Evolutionary conservation across 2,329 filamentous ascomycete species (phyloP), one percentile per base, ranked within the genome.

Genomic region (Colletotrichum musae): DNA sequence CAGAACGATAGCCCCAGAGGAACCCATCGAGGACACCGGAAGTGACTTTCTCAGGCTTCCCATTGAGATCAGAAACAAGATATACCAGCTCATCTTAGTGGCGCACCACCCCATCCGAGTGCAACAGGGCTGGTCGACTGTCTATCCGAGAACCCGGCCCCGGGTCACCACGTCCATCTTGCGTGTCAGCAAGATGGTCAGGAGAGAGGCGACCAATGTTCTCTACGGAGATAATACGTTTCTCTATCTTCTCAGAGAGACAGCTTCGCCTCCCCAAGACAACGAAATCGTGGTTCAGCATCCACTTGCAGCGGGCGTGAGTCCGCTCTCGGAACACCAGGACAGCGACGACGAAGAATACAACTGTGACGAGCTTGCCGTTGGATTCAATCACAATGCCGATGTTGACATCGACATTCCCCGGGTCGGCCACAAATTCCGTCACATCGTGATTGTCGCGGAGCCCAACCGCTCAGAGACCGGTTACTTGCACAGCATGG

Each of bases 221-320:
- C 77, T 88, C 1, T 88, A 85, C 65, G 82, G 83, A 3, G 77
- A 81, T 32, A 88, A 88, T 58, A 78, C 59, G 0, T 88, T 88
- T 68, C 71, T 78, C 2, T 87, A 88, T 69, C 75, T 79, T 7
- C 74, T 87, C 13, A 80, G 85, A 1, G 66, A 69, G 84, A 87
- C 68, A 64, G 64, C 15, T 71, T 57, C 7, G 74, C 73, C 2
- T n/a, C 62, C 41, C 51, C 6, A 58, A 74, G 72, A 76, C 32
- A 64, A 70, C 12, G 56, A 64, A n/a, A 72, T 70, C 52, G 48
- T 45, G 45, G 64, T 52, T 36, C 64, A 69, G 12, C 54, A 66
- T 21, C 66, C 62, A 7, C 10, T 36, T 15, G 32, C 13, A 6
- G 43, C 15, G 45, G 56, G 4, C 36, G 58, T 63, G 2, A 58